Base-by-base conservation (phyloP, 139 green algal species). In the Tetradesmus obliquus region DNA sequence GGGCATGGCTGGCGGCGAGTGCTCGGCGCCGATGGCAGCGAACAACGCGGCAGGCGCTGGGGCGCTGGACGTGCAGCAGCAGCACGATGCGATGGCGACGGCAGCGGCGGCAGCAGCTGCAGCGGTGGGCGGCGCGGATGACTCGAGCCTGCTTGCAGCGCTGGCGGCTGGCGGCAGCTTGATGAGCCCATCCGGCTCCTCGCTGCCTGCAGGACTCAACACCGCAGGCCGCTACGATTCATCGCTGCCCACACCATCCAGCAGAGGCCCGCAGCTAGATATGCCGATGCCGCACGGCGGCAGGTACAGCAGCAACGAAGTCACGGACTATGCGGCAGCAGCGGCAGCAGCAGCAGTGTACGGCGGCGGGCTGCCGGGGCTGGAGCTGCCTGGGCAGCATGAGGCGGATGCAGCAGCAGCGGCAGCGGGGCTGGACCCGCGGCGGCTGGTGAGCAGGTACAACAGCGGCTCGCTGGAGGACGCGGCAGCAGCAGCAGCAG, bases 301-400 rank as follows among this genome's bases (percentile, higher is more conserved):
- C 66, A 82, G 66, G 32, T 82, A 55, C 85, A 89, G 85, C 85
- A 89, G 85, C 85, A 89, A 24, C 7, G 85, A 89, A 62, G 62
- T 89, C 9, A n/a, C 55, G 3, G 87, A 91, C n/a, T 84, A 91
- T 72, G 87, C 72, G 54, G 72, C 87, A n/a, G 87, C 72, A 86
- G 72, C 87, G 13, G 72, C 87, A 24, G 87, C 87, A 17, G 87
- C 87, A 24, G 71, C 87, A 57, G 85, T 32, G 54, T 82, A 69
- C 57, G 84, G 55, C 5, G 53, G 57, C 17, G 84, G 55, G 0
- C 76, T 88, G 83, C 3, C n/a, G 5, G n/a, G 74, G 7, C 24
- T 54, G n/a, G 74, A 24, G 82, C 80, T 55, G 5, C 6, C 71
- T 88, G 84, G 55, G n/a, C 45, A 76, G 84, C 53, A 79, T 24